Conservation (phyloP, 257 asterid genomes). For the Linaria vulgaris region DNA sequence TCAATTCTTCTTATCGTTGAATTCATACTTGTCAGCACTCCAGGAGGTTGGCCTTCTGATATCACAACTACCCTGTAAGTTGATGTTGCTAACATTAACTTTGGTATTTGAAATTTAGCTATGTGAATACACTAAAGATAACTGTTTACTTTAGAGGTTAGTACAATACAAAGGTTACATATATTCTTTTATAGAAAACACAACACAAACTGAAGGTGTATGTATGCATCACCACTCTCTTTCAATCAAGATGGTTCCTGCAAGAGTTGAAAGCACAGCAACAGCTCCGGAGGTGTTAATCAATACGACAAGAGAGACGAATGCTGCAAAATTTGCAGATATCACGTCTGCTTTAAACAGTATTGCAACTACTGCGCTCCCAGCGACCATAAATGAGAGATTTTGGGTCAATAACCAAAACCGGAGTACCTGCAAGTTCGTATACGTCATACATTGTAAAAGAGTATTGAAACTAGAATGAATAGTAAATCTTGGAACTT, state of each 20-base stretch:
- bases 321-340: constrained; percentile 38
- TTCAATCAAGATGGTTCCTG: constrained; percentile 89
- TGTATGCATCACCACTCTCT: constrained; percentile 75
- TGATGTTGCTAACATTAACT: background rate
- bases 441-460: background rate
- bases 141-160: too few species aligned
- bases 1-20: constrained; percentile 80
- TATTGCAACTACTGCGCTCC: constrained; percentile 73
- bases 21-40: constrained; percentile 67
- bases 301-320: constrained; percentile 47
- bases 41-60: constrained; percentile 70
- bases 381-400: constrained; percentile 73
- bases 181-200: background rate
- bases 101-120: too few species aligned
- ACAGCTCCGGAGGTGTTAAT: constrained; percentile 76
- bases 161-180: too few species aligned
- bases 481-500: background rate
- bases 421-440: constrained; percentile 50
- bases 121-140: too few species aligned
- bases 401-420: constrained; percentile 76
- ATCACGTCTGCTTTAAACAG: constrained; percentile 39
- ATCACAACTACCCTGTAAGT: constrained; percentile 84
- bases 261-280: constrained; percentile 82
- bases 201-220: background rate
- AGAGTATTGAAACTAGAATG: background rate